Conservation (phyloP, 345 rosid species). For the Moricandia moricandioides region DNA sequence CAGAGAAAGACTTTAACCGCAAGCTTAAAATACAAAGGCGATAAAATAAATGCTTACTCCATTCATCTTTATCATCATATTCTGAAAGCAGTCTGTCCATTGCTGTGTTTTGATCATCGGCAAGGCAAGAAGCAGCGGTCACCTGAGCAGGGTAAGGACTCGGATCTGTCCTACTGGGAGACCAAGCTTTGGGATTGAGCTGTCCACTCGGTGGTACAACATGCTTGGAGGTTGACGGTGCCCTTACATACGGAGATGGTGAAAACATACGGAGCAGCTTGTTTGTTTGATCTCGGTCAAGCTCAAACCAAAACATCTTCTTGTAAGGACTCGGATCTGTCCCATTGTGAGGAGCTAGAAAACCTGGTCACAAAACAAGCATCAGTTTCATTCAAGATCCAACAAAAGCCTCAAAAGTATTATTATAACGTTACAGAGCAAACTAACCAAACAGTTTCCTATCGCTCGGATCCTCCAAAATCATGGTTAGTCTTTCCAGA, state of each 20-base stretch:
- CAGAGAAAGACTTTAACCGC: no score
- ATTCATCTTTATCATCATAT: no score
- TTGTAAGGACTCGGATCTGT: slow-evolving; percentile 42
- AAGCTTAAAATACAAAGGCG: no score
- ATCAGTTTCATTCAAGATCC: background rate
- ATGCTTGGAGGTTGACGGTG: background rate
- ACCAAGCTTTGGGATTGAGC: no score
- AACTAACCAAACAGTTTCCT: slow-evolving; percentile 58
- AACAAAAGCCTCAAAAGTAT: background rate
- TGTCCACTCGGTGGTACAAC: background rate
- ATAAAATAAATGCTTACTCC: no score
- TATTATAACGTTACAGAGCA: background rate
- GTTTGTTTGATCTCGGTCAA: slow-evolving; percentile 50
- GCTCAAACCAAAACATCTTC: slow-evolving; percentile 54
- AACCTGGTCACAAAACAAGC: slow-evolving; percentile 40
- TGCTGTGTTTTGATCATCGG: no score
- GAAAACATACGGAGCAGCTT: slow-evolving; percentile 48
- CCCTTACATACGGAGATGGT: slow-evolving; percentile 28
- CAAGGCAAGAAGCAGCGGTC: no score
- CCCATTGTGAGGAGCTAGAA: slow-evolving; percentile 54
- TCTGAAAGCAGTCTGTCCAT: no score
- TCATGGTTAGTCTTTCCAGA: no score
- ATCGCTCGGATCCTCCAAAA: background rate
- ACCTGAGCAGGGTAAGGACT: no score
- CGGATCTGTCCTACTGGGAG: no score